Evolutionary conservation across 768 basidiomycete species (phyloP).

Genomic region (Xerocomus potaroensis): DNA sequence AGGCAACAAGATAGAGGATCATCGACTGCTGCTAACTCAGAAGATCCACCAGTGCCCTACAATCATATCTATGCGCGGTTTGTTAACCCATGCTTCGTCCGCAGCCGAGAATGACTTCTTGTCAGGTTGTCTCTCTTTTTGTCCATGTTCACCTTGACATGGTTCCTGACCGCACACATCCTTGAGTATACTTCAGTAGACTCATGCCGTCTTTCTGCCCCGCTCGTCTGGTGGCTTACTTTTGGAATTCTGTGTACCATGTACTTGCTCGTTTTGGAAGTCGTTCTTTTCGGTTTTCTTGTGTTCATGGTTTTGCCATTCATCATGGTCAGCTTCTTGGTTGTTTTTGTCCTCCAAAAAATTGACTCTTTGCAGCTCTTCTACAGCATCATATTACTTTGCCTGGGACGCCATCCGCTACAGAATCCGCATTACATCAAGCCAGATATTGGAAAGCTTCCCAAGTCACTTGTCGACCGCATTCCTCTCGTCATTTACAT

Average conservation of each 20-base stretch:
- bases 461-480: slow-evolving; percentile 65
- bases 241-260: slow-evolving; percentile 77
- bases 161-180: slow-evolving; percentile 81
- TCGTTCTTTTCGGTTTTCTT: slow-evolving; percentile 68
- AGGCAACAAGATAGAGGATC: slow-evolving; percentile 20
- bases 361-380: slow-evolving; percentile 44
- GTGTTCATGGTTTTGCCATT: slow-evolving; percentile 79
- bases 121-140: slow-evolving; percentile 54
- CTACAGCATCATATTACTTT: slow-evolving; percentile 76
- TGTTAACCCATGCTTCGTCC: not conserved
- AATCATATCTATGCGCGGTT: slow-evolving; percentile 29
- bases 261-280: slow-evolving; percentile 71
- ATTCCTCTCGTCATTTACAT: slow-evolving; percentile 87
- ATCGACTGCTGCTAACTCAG: slow-evolving; percentile 17
- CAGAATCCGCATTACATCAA: slow-evolving; percentile 71
- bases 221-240: slow-evolving; percentile 84
- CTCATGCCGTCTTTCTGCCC: slow-evolving; percentile 67
- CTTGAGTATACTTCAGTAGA: slow-evolving; percentile 72
- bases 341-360: not conserved
- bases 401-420: slow-evolving; percentile 74
- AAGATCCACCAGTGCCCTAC: slow-evolving; percentile 23
- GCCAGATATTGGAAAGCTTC: slow-evolving; percentile 73
- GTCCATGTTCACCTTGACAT: slow-evolving; percentile 68
- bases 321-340: slow-evolving; percentile 55
- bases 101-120: slow-evolving; percentile 14